phyloP scores from a whole-genome alignment of 2,329 filamentous ascomycete species.

The Madurella fahalii region DNA sequence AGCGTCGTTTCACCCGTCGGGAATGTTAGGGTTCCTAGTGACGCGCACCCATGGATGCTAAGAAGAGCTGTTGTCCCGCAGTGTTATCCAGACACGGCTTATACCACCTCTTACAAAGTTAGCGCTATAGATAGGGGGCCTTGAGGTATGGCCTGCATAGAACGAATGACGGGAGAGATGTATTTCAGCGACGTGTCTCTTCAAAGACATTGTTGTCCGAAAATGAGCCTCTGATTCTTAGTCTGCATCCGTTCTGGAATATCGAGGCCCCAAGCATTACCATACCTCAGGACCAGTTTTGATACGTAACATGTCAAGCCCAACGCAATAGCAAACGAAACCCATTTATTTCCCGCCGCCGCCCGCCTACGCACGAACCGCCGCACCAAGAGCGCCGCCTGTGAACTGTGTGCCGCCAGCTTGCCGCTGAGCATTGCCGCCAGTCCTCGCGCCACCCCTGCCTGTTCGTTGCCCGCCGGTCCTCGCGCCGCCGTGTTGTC shows the following conservation, averaged over 20 bases:
- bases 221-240: constrained; percentile 16
- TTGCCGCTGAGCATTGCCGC: constrained; percentile 60
- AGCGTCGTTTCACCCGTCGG: no score
- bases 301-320: constrained; percentile 26
- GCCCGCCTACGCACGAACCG: constrained; percentile 52
- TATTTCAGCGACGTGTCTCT: neutral
- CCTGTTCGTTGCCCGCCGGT: constrained; percentile 60
- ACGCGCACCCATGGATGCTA: no score
- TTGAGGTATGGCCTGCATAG: no score
- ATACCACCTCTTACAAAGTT: no score
- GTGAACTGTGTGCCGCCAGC: constrained; percentile 76
- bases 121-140: no score
- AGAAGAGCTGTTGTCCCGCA: no score
- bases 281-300: constrained; percentile 22
- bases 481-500: constrained; percentile 64
- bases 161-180: neutral
- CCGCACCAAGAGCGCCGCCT: constrained; percentile 70
- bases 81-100: no score
- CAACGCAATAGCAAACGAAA: constrained; percentile 27
- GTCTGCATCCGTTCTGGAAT: constrained; percentile 20
- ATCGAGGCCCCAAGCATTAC: constrained; percentile 20
- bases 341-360: constrained; percentile 13
- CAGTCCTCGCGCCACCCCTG: constrained; percentile 55
- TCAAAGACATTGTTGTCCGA: neutral
- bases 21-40: no score